A percentile compares a stretch with the other conserved stretches of the same genome.
Conservation (phyloP, 2,329 filamentous ascomycete genomes). For the Dactylellina cionopaga region DNA sequence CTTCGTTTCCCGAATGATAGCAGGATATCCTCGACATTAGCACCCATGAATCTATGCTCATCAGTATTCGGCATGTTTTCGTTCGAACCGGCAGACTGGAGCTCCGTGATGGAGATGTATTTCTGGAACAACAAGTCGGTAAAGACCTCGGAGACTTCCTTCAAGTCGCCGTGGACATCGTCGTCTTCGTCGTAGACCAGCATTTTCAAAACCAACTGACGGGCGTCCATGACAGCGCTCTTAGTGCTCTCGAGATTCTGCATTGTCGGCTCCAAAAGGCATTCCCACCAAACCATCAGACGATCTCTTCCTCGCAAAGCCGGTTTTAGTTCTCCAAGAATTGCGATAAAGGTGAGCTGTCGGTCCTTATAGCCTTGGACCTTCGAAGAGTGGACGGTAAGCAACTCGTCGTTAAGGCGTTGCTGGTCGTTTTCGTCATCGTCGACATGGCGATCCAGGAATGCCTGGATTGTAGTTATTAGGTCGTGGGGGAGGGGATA, state of each 20-base stretch:
- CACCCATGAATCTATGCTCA: constrained; percentile 60
- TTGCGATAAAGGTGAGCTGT: constrained; percentile 74
- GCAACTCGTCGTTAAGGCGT: constrained; percentile 77
- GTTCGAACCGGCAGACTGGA: constrained; percentile 59
- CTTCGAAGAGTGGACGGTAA: constrained; percentile 72
- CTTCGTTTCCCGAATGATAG: constrained; percentile 72
- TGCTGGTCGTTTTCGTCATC: constrained; percentile 76
- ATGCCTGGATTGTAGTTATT: constrained; percentile 70
- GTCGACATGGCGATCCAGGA: constrained; percentile 73
- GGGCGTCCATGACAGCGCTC: constrained; percentile 71
- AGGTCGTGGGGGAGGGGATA: constrained; percentile 75
- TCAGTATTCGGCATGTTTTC: constrained; percentile 60
- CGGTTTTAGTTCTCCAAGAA: constrained; percentile 72
- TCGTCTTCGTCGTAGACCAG: constrained; percentile 68
- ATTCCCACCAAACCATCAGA: constrained; percentile 77
- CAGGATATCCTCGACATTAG: constrained; percentile 67
- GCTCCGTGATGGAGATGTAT: constrained; percentile 67
- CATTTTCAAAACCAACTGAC: constrained; percentile 72
- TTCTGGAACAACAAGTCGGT: constrained; percentile 68
- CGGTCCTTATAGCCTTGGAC: constrained; percentile 69
- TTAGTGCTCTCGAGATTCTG: constrained; percentile 71
- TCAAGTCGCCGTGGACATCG: constrained; percentile 61
- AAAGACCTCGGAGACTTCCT: constrained; percentile 65
- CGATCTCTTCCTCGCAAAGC: constrained; percentile 72
- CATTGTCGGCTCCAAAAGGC: constrained; percentile 68